Conservation (phyloP, 2,329 filamentous ascomycete genomes). For the Thermochaetoides dissita region DNA sequence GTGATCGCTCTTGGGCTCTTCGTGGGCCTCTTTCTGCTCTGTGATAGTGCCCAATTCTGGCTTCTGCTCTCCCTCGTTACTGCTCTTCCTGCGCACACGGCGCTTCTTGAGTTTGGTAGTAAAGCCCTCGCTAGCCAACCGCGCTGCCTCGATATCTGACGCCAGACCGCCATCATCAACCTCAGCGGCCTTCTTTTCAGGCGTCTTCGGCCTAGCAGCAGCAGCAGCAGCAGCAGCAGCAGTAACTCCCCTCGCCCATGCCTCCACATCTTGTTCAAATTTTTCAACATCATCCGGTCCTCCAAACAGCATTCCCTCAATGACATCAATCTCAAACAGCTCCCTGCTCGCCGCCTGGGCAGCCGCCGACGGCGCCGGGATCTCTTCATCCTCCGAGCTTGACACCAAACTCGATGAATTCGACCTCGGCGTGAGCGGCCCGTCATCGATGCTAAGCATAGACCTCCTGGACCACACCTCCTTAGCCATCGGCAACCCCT, state of each 20-base stretch:
- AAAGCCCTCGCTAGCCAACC: slow-evolving; percentile 24
- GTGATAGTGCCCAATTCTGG: too few relatives aligned
- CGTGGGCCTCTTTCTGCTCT: slow-evolving; percentile 21
- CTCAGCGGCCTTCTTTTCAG: too few relatives aligned
- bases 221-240: slow-evolving; percentile 7
- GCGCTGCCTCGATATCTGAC: slow-evolving; percentile 22
- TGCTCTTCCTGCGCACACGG: slow-evolving; percentile 21
- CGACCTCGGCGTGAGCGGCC: slow-evolving; percentile 12
- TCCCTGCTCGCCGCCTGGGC: slow-evolving; percentile 39
- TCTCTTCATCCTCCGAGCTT: slow-evolving; percentile 21
- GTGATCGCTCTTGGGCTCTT: slow-evolving; percentile 12
- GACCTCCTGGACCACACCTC: slow-evolving; percentile 31
- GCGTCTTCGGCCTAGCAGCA: too few relatives aligned
- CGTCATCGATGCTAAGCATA: slow-evolving; percentile 19
- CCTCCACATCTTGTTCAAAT: slow-evolving; percentile 17
- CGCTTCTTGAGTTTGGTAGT: slow-evolving; percentile 37
- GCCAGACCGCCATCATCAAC: slow-evolving; percentile 21
- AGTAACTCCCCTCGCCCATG: slow-evolving; percentile 17
- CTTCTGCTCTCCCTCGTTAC: slow-evolving; percentile 5
- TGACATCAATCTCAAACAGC: slow-evolving; percentile 29
- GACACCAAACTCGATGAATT: slow-evolving; percentile 12
- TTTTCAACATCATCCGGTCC: slow-evolving; percentile 18
- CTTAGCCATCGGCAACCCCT: slow-evolving; percentile 12
- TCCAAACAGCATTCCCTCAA: slow-evolving; percentile 24
- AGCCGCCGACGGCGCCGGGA: slow-evolving; percentile 37